Percentiles rank a stretch among this genome's conserved stretches.
These are phyloP conservation scores for Monoraphidium neglectum DNA, from an alignment of 139 green algal genomes.

Conservation along the genomic window DNA sequence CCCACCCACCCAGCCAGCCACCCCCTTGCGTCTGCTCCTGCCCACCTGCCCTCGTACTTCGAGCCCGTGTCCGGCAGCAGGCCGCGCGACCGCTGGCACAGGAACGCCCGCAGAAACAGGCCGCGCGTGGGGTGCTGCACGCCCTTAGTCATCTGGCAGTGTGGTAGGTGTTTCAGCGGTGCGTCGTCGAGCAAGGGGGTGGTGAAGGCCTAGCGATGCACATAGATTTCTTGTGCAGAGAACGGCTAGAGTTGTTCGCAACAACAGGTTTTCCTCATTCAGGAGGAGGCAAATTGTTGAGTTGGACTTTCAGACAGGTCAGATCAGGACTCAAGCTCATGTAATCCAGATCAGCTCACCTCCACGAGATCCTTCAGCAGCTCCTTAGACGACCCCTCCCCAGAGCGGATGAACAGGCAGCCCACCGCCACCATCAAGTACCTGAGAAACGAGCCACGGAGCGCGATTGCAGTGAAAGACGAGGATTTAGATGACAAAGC, in stretches of 20 bases:
- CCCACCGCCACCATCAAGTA: slow-evolving; percentile 95
- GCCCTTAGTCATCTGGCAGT: slow-evolving; percentile 94
- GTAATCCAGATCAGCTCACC: too few species aligned
- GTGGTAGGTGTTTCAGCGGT: too few species aligned
- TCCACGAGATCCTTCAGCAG: slow-evolving; percentile 96
- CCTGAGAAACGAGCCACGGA: slow-evolving; percentile 36
- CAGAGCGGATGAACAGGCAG: slow-evolving; percentile 83
- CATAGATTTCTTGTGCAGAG: too few species aligned
- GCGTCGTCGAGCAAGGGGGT: too few species aligned
- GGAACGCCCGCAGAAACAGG: slow-evolving; percentile 95
- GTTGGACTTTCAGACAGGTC: too few species aligned
- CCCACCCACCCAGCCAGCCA: too few species aligned
- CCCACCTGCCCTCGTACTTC: slow-evolving; percentile 73
- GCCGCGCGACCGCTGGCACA: slow-evolving; percentile 62
- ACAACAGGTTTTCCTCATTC: too few species aligned
- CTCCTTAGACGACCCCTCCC: slow-evolving; percentile 71
- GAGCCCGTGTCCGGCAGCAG: slow-evolving; percentile 57
- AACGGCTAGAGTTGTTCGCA: too few species aligned
- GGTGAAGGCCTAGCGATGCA: too few species aligned
- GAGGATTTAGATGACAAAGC: neutral
- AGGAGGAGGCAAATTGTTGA: too few species aligned
- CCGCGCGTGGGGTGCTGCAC: slow-evolving; percentile 97
- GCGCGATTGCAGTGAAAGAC: neutral
- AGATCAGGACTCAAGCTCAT: too few species aligned
- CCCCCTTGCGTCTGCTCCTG: too few species aligned